phyloP scores from a whole-genome alignment of 768 basidiomycete genomes.

The Boletus bicolor region DNA sequence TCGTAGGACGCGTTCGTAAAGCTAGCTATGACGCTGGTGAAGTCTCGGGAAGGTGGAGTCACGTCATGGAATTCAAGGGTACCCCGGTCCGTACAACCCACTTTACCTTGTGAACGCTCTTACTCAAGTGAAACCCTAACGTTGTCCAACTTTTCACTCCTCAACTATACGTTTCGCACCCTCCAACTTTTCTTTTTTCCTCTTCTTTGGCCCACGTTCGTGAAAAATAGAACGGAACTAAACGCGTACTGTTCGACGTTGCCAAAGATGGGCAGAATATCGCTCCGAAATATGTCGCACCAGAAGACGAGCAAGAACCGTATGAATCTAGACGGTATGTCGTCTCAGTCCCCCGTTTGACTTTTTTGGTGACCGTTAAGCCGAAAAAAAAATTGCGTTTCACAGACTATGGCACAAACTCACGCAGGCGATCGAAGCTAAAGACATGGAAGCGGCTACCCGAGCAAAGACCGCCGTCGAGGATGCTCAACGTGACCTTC shows the following conservation, averaged over 20 bases:
- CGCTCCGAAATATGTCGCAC: conserved; percentile 78
- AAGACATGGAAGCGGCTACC: conserved; percentile 95
- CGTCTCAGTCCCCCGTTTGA: not conserved
- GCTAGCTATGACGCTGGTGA: conserved; percentile 72
- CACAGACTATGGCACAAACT: conserved; percentile 68
- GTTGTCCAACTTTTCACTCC: too few species aligned
- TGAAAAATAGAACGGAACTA: conserved; percentile 53
- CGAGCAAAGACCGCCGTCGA: conserved; percentile 87
- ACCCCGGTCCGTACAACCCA: conserved; percentile 46
- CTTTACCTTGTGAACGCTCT: not conserved
- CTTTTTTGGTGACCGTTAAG: too few species aligned
- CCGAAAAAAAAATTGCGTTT: not conserved
- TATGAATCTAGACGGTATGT: conserved; percentile 84
- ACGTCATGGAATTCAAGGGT: conserved; percentile 81
- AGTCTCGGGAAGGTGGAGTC: conserved; percentile 87
- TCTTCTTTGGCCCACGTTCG: not conserved
- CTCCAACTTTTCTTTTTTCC: not conserved
- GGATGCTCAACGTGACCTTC: conserved; percentile 83
- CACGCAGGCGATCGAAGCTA: conserved; percentile 78
- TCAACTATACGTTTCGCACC: too few species aligned
- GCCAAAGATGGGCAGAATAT: conserved; percentile 68
- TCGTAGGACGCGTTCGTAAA: conserved; percentile 75
- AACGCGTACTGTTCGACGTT: conserved; percentile 82
- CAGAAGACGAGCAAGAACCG: conserved; percentile 83
- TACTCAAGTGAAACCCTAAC: not conserved